Conservation (phyloP, 1,139 yeast genomes). For the Blastobotrys petasosporus region DNA sequence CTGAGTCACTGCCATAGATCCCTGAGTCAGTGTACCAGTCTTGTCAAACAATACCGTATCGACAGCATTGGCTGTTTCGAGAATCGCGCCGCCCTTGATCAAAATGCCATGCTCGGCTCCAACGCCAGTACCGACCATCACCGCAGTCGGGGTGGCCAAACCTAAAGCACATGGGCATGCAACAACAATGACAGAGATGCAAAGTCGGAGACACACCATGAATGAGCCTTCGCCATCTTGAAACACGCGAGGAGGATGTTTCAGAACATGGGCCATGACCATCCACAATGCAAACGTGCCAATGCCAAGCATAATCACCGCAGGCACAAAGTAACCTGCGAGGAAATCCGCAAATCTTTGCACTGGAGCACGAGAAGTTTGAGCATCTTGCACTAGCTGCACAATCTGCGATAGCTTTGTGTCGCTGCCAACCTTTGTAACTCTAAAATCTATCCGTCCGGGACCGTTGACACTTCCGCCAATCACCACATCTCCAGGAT, state of each 20-base stretch:
- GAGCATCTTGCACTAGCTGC: constrained; percentile 81
- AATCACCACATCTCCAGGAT: constrained; percentile 55
- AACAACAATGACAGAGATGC: constrained; percentile 92
- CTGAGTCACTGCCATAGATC: constrained; percentile 58
- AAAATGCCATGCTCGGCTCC: constrained; percentile 88
- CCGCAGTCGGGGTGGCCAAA: constrained; percentile 95
- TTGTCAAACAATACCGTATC: constrained; percentile 80
- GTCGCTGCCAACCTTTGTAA: constrained; percentile 67
- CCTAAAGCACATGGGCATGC: constrained; percentile 99
- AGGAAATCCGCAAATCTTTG: constrained; percentile 82
- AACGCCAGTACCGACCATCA: constrained; percentile 97
- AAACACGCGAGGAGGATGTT: constrained; percentile 52
- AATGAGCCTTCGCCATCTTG: constrained; percentile 55
- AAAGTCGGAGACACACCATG: constrained; percentile 66
- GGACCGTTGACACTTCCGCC: constrained; percentile 91
- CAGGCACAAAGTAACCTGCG: constrained; percentile 83
- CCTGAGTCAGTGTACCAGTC: constrained; percentile 91
- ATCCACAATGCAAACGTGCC: constrained; percentile 71
- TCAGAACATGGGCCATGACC: constrained; percentile 37
- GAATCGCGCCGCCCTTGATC: constrained; percentile 86
- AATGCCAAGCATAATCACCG: constrained; percentile 55
- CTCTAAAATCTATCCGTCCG: constrained; percentile 63
- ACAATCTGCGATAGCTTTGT: constrained; percentile 88
- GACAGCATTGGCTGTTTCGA: constrained; percentile 66
- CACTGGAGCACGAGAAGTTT: constrained; percentile 80